Percentiles rank a stretch among this genome's conserved stretches.
Conservation (phyloP, 2,329 filamentous ascomycete species). For the Achaetomium macrosporum region DNA sequence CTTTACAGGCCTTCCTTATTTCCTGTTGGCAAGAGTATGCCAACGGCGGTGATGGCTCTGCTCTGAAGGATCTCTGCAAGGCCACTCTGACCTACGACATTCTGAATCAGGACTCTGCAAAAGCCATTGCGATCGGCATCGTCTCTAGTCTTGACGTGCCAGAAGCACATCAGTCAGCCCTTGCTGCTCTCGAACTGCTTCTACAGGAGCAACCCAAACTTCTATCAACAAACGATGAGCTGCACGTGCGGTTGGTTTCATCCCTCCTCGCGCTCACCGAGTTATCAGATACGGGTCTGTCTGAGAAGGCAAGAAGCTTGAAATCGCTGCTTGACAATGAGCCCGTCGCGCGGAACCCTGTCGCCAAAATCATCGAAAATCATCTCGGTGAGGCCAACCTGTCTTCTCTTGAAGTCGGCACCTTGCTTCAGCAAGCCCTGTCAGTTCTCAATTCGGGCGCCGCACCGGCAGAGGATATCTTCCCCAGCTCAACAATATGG, state of each 20-base stretch:
- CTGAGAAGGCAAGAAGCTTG: slow-evolving; percentile 38
- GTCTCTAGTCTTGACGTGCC: slow-evolving; percentile 23
- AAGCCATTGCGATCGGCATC: slow-evolving; percentile 28
- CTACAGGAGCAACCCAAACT: slow-evolving; percentile 40
- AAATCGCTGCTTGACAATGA: slow-evolving; percentile 42
- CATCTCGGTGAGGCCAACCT: slow-evolving; percentile 47
- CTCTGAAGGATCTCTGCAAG: slow-evolving; percentile 43
- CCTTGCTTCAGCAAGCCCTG: slow-evolving; percentile 45
- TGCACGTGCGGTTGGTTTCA: slow-evolving; percentile 46
- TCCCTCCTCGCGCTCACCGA: slow-evolving; percentile 51
- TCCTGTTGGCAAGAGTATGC: slow-evolving; percentile 36
- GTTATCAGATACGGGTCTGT: slow-evolving; percentile 34
- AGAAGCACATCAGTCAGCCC: slow-evolving; percentile 26
- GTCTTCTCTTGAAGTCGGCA: slow-evolving; percentile 50
- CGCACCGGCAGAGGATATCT: slow-evolving; percentile 40
- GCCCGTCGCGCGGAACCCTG: slow-evolving; percentile 37
- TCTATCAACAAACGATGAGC: slow-evolving; percentile 39
- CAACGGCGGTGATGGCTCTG: slow-evolving; percentile 23
- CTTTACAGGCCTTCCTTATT: slow-evolving; percentile 45
- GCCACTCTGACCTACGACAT: slow-evolving; percentile 40
- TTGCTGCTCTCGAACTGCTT: slow-evolving; percentile 45
- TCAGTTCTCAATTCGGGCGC: slow-evolving; percentile 34
- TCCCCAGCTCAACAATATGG: slow-evolving; percentile 64
- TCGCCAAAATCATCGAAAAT: slow-evolving; percentile 47
- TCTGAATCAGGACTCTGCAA: slow-evolving; percentile 32